Evolutionary conservation across 2,329 filamentous ascomycete species (phyloP).

Genomic region (Calycina herbarum): DNA sequence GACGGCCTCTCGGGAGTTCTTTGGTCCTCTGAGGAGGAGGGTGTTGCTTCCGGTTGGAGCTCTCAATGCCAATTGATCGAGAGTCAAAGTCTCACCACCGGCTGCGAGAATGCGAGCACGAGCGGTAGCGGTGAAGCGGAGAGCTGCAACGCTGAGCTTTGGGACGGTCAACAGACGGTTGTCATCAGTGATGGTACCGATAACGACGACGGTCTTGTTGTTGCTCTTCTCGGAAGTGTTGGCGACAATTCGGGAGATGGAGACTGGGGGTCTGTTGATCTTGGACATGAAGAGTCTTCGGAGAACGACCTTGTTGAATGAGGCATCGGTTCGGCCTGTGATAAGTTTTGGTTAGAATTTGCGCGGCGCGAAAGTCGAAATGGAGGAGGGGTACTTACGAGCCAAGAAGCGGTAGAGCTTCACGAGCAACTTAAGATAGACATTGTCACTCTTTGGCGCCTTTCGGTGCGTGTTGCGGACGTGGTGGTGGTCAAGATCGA

Average conservation of each 20-base stretch:
- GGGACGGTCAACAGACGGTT: constrained; percentile 88
- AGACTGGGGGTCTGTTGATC: constrained; percentile 96
- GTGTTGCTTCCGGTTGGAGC: constrained; percentile 97
- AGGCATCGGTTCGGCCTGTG: constrained; percentile 86
- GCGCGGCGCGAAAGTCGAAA: background rate
- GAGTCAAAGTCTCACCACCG: constrained; percentile 90
- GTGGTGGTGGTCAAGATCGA: constrained; percentile 71
- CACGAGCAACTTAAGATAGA: constrained; percentile 94
- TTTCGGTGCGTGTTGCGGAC: constrained; percentile 77
- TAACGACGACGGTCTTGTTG: constrained; percentile 87
- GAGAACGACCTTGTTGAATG: constrained; percentile 99
- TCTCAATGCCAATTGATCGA: constrained; percentile 95
- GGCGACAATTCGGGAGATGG: constrained; percentile 82
- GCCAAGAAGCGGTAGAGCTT: constrained; percentile 98
- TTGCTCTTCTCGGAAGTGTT: constrained; percentile 65
- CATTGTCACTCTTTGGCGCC: constrained; percentile 97
- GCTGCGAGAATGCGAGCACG: constrained; percentile 91
- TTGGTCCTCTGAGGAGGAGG: constrained; percentile 93
- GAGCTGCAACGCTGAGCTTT: constrained; percentile 90
- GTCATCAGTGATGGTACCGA: constrained; percentile 97
- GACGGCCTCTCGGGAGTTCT: constrained; percentile 96
- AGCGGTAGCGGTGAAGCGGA: constrained; percentile 95
- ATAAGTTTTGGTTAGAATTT: background rate
- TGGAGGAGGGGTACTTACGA: constrained; percentile 63
- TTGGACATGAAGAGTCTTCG: constrained; percentile 97